Evolutionary conservation across 352 stramenopile genomes (phyloP).

Genomic region (Globisporangium ultimum): DNA sequence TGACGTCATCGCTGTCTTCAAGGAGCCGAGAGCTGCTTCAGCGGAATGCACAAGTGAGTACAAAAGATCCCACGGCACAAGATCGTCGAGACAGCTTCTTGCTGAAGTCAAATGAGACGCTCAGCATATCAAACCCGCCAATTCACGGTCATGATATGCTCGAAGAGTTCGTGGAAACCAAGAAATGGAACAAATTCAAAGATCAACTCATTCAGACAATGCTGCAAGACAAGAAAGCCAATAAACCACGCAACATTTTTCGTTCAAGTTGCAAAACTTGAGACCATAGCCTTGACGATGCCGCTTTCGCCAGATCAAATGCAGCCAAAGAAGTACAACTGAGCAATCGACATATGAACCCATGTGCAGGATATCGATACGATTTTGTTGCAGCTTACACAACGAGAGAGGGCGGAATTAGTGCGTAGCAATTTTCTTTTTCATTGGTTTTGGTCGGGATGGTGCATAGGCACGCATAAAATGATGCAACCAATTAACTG

Average conservation of each 20-base stretch:
- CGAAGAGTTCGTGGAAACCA: slow-evolving; percentile 9
- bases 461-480: too few species aligned
- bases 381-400: too few species aligned
- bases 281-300: too few species aligned
- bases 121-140: not conserved
- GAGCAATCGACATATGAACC: too few species aligned
- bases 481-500: too few species aligned
- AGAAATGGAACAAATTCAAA: slow-evolving; percentile 15
- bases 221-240: slow-evolving; percentile 12
- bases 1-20: slow-evolving; percentile 28
- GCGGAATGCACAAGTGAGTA: slow-evolving; percentile 25
- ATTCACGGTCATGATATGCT: slow-evolving; percentile 13
- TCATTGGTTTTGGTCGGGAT: too few species aligned
- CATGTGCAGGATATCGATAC: too few species aligned
- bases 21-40: slow-evolving; percentile 35
- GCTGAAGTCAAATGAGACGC: not conserved
- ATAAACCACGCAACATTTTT: slow-evolving; percentile 5
- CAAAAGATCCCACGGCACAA: not conserved
- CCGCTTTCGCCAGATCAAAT: too few species aligned
- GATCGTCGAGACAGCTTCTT: not conserved
- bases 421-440: too few species aligned
- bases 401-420: too few species aligned
- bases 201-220: slow-evolving; percentile 6
- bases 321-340: too few species aligned
- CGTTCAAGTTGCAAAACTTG: too few species aligned